Evolutionary conservation across 352 stramenopile species (phyloP), one percentile per base, ranked within the genome.

Genomic region (Thraustochytrium striatum): DNA sequence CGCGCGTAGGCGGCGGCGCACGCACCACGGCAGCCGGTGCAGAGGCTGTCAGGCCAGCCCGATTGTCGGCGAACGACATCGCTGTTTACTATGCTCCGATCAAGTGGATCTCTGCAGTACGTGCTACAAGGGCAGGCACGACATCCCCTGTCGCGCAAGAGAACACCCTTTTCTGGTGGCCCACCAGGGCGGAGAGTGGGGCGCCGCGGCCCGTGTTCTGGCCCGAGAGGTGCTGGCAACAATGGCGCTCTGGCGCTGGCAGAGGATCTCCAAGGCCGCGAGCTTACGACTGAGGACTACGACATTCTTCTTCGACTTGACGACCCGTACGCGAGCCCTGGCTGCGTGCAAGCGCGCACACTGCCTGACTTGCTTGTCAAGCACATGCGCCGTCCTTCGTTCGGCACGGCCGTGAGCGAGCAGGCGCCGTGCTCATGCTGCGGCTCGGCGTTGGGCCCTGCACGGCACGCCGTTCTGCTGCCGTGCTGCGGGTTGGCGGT

Each of bases 221-320:
- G 44, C 7, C 44, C 44, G 30, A 30, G 30, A 21, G 16, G 11
- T 5, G 19, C 28, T 25, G 16, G 2, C 8, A 25, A 25, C 7
- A 7, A 16, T 5, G 25, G 7, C 3, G 25, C 44, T 5, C 52
- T 50, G 16, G 19, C 19, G 52, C 50, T 30, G 65, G 65, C 44
- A 0, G 13, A 61, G 16, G 52, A 62, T 16, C 32, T 75, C 9
- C 44, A 61, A 25, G 38, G 41, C 19, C 44, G 65, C 1, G 65
- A 75, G 52, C 30, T 75, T 19, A 75, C 65, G 8, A 43, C 65
- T 1, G 30, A 75, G 35, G 65, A 75, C 50, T 75, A 75, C 30
- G 65, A 75, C 32, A n/a, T 38, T 3, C 39, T 75, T 11, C 30
- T 75, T 7, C 30, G 32, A 3, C 65, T 75, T 41, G 65, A 75